A percentile compares a stretch with the other conserved stretches of the same genome.
phyloP scores from a whole-genome alignment of 441 rosid species.

The Pelargonium myrrhifolium region DNA sequence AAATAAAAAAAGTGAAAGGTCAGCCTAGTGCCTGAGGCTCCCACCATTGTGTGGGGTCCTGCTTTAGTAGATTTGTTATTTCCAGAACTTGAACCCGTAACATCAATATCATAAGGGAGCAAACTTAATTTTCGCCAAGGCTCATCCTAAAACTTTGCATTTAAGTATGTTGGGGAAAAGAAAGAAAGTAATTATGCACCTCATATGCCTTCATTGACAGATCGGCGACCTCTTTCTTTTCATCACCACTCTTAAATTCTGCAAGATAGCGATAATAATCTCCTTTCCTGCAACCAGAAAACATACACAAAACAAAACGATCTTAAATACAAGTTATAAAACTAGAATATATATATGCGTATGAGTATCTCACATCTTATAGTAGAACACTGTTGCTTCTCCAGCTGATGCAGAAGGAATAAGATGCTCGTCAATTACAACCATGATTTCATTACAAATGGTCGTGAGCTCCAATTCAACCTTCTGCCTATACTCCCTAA shows the following conservation, averaged over 20 bases:
- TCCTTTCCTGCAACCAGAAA: slow-evolving; percentile 30
- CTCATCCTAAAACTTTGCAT: too few species aligned
- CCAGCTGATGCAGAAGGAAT: slow-evolving; percentile 34
- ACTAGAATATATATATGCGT: not conserved
- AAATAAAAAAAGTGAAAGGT: too few species aligned
- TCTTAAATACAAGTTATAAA: not conserved
- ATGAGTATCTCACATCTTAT: slow-evolving; percentile 32
- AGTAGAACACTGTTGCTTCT: slow-evolving; percentile 37
- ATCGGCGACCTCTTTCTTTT: slow-evolving; percentile 33
- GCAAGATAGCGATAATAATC: slow-evolving; percentile 43
- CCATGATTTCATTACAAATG: slow-evolving; percentile 38
- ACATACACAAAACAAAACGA: slow-evolving; percentile 7
- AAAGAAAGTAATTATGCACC: slow-evolving; percentile 15
- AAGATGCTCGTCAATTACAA: slow-evolving; percentile 40
- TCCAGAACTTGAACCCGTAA: too few species aligned
- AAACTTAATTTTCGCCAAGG: too few species aligned
- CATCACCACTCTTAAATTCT: slow-evolving; percentile 31
- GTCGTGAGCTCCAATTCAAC: slow-evolving; percentile 31
- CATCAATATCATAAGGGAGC: too few species aligned
- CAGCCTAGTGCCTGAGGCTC: too few species aligned
- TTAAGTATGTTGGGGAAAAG: too few species aligned
- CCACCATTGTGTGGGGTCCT: too few species aligned
- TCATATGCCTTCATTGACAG: slow-evolving; percentile 37
- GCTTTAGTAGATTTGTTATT: too few species aligned
- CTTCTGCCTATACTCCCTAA: slow-evolving; percentile 40